A percentile compares a stretch with the other conserved stretches of the same genome.
Conservation (phyloP, 192 early-diverging fungal species). For the Gorgonomyces haynaldii region DNA sequence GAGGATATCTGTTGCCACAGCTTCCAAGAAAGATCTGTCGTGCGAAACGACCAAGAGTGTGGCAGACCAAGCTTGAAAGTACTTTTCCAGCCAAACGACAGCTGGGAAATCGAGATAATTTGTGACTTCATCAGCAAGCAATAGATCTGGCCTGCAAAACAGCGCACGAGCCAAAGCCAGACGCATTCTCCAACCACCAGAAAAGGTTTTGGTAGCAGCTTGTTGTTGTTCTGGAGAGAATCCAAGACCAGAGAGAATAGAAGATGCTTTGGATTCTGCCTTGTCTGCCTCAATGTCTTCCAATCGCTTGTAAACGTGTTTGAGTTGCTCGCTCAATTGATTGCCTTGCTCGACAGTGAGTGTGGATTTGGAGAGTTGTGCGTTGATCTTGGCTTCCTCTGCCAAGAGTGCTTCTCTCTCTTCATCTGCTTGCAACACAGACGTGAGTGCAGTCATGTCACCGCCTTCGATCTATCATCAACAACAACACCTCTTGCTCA, state of each 20-base stretch:
- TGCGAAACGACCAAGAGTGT: slow-evolving; percentile 94
- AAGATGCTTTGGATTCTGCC: slow-evolving; percentile 65
- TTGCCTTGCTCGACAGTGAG: slow-evolving; percentile 36
- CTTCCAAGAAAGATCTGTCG: slow-evolving; percentile 95
- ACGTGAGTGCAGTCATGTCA: slow-evolving; percentile 71
- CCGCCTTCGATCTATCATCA: slow-evolving; percentile 69
- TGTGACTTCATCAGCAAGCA: slow-evolving; percentile 73
- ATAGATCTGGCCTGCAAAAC: slow-evolving; percentile 70
- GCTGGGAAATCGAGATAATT: slow-evolving; percentile 74
- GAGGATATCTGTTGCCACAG: slow-evolving; percentile 92
- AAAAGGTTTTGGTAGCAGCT: slow-evolving; percentile 53
- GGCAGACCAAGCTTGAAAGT: slow-evolving; percentile 80
- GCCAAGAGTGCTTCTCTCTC: slow-evolving; percentile 82
- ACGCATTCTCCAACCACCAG: slow-evolving; percentile 80
- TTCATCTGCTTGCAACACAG: slow-evolving; percentile 85
- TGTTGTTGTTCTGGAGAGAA: slow-evolving; percentile 55
- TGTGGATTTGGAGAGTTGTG: slow-evolving; percentile 31
- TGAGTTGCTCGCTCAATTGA: slow-evolving; percentile 39
- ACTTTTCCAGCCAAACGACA: slow-evolving; percentile 95
- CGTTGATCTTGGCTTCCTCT: slow-evolving; percentile 64
- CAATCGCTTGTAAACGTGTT: slow-evolving; percentile 73
- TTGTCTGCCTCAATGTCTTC: slow-evolving; percentile 95
- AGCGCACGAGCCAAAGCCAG: slow-evolving; percentile 71
- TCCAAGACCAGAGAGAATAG: slow-evolving; percentile 55
- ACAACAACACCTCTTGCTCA: slow-evolving; percentile 78